phyloP scores from a whole-genome alignment of 768 basidiomycete species.

The Sarcodon sp. region DNA sequence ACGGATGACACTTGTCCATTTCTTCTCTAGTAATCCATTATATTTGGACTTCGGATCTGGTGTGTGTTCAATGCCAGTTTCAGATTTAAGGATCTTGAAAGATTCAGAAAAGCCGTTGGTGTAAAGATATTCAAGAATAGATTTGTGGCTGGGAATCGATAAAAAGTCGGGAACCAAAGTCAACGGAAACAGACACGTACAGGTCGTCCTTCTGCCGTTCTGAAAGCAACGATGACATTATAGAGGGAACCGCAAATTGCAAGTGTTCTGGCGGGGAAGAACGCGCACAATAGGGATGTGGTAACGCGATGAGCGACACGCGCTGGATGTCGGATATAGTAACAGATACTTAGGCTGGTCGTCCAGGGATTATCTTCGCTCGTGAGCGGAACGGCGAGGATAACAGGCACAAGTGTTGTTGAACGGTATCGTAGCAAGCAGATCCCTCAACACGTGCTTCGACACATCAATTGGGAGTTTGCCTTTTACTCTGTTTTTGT shows the following conservation, averaged over 20 bases:
- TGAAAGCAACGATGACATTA: conserved; percentile 27
- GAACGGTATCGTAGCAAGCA: too few relatives aligned
- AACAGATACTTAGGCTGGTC: too few relatives aligned
- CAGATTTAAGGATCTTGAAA: conserved; percentile 44
- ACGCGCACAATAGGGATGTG: too few relatives aligned
- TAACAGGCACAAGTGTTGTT: too few relatives aligned
- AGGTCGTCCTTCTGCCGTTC: conserved; percentile 34
- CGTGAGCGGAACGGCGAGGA: neutral
- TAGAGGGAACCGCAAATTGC: neutral
- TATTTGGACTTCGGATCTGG: conserved; percentile 82
- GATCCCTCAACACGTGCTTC: neutral
- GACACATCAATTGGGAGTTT: neutral
- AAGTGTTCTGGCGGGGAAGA: too few relatives aligned
- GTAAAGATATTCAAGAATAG: conserved; percentile 70
- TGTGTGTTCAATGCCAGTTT: conserved; percentile 45
- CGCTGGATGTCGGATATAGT: too few relatives aligned
- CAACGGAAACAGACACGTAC: conserved; percentile 19
- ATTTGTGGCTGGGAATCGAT: conserved; percentile 46
- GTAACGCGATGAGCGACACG: too few relatives aligned
- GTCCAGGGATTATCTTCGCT: neutral
- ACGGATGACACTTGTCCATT: conserved; percentile 94
- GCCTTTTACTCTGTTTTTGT: conserved; percentile 7
- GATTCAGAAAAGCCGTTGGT: conserved; percentile 51
- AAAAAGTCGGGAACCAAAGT: neutral
- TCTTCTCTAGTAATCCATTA: conserved; percentile 87